Evolutionary conservation across 306 rosid genomes (phyloP).

Genomic region (Vigna trinervia): DNA sequence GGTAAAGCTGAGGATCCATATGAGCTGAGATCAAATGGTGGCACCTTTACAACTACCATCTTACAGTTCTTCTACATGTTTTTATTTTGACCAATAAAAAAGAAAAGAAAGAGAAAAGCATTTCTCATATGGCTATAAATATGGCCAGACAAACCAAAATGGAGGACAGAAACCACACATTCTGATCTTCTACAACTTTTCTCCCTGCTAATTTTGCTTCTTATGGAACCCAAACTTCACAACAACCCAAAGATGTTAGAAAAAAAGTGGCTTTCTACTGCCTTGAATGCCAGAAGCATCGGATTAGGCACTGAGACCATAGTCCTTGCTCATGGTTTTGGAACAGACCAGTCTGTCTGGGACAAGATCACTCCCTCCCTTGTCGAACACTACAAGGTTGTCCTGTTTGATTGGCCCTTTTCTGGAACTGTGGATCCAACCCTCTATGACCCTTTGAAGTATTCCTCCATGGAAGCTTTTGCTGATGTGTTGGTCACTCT

Average conservation of each 20-base stretch:
- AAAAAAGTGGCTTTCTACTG: slow-evolving; percentile 45
- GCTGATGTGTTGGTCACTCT: slow-evolving; percentile 68
- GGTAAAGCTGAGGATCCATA: too few species aligned
- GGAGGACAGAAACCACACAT: slow-evolving; percentile 44
- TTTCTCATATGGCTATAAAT: slow-evolving; percentile 40
- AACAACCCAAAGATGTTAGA: slow-evolving; percentile 43
- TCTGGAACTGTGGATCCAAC: slow-evolving; percentile 60
- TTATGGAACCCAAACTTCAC: neutral
- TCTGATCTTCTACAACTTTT: neutral
- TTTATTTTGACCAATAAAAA: neutral
- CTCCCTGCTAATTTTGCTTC: neutral
- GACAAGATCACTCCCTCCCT: slow-evolving; percentile 68
- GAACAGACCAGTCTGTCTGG: slow-evolving; percentile 89
- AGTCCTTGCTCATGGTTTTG: slow-evolving; percentile 89
- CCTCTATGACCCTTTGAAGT: slow-evolving; percentile 63
- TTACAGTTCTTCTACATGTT: too few species aligned
- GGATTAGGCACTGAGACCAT: slow-evolving; percentile 61
- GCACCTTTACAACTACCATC: too few species aligned
- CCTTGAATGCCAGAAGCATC: slow-evolving; percentile 57
- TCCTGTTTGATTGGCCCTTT: slow-evolving; percentile 87
- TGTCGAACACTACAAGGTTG: slow-evolving; percentile 46
- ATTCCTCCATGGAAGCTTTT: slow-evolving; percentile 64
- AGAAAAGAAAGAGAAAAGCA: neutral
- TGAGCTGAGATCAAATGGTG: too few species aligned
- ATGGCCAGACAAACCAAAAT: slow-evolving; percentile 26